phyloP scores from a whole-genome alignment of 768 basidiomycete genomes.

The Russula olivacea region DNA sequence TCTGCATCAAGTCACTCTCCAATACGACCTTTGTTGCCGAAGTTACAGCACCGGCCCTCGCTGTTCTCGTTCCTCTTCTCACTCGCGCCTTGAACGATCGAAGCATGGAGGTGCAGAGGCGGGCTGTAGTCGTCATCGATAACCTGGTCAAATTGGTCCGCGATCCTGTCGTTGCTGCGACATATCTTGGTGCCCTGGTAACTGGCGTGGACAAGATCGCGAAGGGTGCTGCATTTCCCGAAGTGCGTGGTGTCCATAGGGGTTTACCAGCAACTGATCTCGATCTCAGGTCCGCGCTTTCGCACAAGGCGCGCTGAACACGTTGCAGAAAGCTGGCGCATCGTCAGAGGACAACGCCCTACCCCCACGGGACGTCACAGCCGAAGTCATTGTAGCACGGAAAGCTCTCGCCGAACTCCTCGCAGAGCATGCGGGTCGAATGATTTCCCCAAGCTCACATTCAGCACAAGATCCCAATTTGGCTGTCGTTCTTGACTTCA shows the following conservation, averaged over 20 bases:
- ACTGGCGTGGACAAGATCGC: constrained; percentile 90
- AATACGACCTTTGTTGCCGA: constrained; percentile 96
- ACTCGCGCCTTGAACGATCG: constrained; percentile 89
- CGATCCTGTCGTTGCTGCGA: constrained; percentile 81
- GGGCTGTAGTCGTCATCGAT: constrained; percentile 90
- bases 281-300: constrained; percentile 76
- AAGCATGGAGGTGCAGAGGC: constrained; percentile 93
- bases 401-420: constrained; percentile 55
- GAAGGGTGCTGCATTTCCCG: constrained; percentile 89
- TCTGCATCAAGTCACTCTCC: constrained; percentile 92
- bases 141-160: constrained; percentile 98
- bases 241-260: constrained; percentile 43
- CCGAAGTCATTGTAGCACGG: constrained; percentile 53
- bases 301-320: constrained; percentile 73
- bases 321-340: constrained; percentile 78
- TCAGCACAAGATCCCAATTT: constrained; percentile 53
- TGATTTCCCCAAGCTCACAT: constrained; percentile 40
- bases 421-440: constrained; percentile 41
- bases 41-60: constrained; percentile 92
- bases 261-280: constrained; percentile 6
- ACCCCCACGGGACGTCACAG: constrained; percentile 61
- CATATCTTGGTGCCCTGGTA: constrained; percentile 79
- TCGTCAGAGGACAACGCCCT: constrained; percentile 65
- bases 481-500: constrained; percentile 58
- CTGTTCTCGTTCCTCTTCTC: constrained; percentile 89